Conservation (phyloP, 2,329 filamentous ascomycete genomes). For the Allantophomopsis cytisporea region DNA sequence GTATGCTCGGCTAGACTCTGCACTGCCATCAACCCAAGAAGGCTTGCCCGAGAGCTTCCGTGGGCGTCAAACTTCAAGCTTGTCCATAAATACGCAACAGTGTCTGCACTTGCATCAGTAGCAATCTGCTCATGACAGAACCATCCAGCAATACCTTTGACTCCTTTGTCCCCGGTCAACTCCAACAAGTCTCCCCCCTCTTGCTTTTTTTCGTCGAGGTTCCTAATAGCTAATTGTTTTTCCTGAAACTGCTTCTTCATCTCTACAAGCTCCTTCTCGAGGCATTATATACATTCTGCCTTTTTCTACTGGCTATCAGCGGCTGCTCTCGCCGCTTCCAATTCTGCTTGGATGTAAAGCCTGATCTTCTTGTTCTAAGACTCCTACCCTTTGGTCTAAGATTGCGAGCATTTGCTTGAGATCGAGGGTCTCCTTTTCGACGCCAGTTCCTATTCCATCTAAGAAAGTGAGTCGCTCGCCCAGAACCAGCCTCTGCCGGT, state of each 20-base stretch:
- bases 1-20: constrained; percentile 1
- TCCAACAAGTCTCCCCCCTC: constrained; percentile 15
- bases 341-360: constrained; percentile 7
- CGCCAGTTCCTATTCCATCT: constrained; percentile 3
- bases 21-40: constrained; percentile 8
- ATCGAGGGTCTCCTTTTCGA: constrained; percentile 6
- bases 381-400: constrained; percentile 5
- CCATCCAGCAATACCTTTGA: constrained; percentile 14
- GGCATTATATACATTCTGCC: neutral
- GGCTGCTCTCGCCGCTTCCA: constrained; percentile 5
- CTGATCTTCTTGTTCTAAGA: constrained; percentile 8
- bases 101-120: constrained; percentile 9
- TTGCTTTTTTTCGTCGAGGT: constrained; percentile 13
- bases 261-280: neutral
- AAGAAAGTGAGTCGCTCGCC: constrained; percentile 4
- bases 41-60: constrained; percentile 8
- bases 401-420: constrained; percentile 7
- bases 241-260: constrained; percentile 5
- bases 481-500: constrained; percentile 5
- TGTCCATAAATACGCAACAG: constrained; percentile 12
- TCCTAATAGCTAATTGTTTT: constrained; percentile 5
- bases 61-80: constrained; percentile 12
- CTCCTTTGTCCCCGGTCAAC: constrained; percentile 10
- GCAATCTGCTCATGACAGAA: constrained; percentile 14
- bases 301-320: constrained; percentile 3